Percentiles rank a stretch among this genome's conserved stretches.
These are phyloP conservation scores for Populus tomentosa DNA, from an alignment of 441 rosid species.

Conservation along the genomic window DNA sequence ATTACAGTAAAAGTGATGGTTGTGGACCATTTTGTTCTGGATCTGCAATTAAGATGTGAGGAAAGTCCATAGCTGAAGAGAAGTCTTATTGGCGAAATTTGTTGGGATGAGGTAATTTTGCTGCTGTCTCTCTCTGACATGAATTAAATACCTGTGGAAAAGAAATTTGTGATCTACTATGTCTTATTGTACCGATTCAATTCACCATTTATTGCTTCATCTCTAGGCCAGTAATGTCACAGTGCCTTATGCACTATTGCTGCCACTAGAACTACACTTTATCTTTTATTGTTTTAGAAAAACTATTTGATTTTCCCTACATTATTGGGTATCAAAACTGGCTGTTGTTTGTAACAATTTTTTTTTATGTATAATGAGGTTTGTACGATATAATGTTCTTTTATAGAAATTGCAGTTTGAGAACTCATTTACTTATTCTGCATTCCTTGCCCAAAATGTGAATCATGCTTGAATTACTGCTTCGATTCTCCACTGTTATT, in stretches of 20 bases:
- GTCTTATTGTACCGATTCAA: slow-evolving; percentile 17
- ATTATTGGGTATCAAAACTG: slow-evolving; percentile 3
- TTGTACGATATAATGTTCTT: not conserved
- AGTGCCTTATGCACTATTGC: slow-evolving; percentile 15
- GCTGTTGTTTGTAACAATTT: slow-evolving; percentile 18
- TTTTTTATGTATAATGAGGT: slow-evolving; percentile 17
- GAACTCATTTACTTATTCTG: not conserved
- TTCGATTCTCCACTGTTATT: too few species aligned
- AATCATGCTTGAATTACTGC: too few species aligned
- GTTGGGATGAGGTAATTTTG: slow-evolving; percentile 9
- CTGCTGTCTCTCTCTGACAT: not conserved
- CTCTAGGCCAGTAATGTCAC: slow-evolving; percentile 8
- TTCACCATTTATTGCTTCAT: slow-evolving; percentile 28
- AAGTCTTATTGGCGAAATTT: not conserved
- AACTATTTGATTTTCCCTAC: not conserved
- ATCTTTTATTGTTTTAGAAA: not conserved
- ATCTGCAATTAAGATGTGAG: not conserved
- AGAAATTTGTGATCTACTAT: slow-evolving; percentile 5
- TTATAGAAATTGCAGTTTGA: not conserved
- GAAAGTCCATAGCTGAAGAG: slow-evolving; percentile 2
- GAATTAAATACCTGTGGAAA: slow-evolving; percentile 5
- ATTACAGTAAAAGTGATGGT: slow-evolving; percentile 7
- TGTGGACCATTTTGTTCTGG: not conserved
- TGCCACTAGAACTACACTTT: slow-evolving; percentile 1
- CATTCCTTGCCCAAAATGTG: not conserved